phyloP scores from a whole-genome alignment of 2,329 filamentous ascomycete species.

The Ascochyta pisi region DNA sequence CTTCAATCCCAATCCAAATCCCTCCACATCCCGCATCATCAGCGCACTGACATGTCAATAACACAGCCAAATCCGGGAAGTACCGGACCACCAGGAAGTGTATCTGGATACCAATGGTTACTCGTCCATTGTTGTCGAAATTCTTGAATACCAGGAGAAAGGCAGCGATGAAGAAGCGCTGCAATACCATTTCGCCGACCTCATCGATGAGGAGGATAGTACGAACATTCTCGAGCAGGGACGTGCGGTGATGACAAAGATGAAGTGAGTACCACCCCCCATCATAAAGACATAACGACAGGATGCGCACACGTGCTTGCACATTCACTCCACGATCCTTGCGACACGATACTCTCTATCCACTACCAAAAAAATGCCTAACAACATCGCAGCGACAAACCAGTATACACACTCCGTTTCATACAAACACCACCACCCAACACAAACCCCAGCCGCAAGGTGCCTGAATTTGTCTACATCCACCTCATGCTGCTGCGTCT shows the following conservation, averaged over 20 bases:
- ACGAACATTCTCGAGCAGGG: conserved; percentile 46
- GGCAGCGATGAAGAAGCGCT: conserved; percentile 72
- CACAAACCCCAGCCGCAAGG: conserved; percentile 38
- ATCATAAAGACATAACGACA: background rate
- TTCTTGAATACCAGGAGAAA: conserved; percentile 79
- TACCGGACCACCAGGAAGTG: conserved; percentile 90
- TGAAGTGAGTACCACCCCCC: conserved; percentile 44
- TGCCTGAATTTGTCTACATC: conserved; percentile 71
- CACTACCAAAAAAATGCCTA: conserved; percentile 1
- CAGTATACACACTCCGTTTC: conserved; percentile 74
- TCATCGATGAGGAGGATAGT: conserved; percentile 49
- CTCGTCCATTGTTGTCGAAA: conserved; percentile 87
- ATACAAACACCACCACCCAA: conserved; percentile 52
- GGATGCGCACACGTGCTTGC: conserved; percentile 3
- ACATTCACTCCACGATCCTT: background rate
- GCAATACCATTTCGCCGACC: conserved; percentile 58
- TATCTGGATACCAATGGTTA: conserved; percentile 85
- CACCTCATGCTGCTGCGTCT: conserved; percentile 80
- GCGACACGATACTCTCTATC: background rate
- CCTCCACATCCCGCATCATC: conserved; percentile 19
- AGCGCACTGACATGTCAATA: conserved; percentile 7
- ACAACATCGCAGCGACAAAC: conserved; percentile 50
- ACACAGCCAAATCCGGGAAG: conserved; percentile 71
- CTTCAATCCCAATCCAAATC: background rate
- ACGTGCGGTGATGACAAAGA: conserved; percentile 37